Percentiles rank a stretch among this genome's conserved stretches.
These are phyloP conservation scores for Nemania abortiva DNA, from an alignment of 2,329 filamentous ascomycete species.

Conservation along the genomic window DNA sequence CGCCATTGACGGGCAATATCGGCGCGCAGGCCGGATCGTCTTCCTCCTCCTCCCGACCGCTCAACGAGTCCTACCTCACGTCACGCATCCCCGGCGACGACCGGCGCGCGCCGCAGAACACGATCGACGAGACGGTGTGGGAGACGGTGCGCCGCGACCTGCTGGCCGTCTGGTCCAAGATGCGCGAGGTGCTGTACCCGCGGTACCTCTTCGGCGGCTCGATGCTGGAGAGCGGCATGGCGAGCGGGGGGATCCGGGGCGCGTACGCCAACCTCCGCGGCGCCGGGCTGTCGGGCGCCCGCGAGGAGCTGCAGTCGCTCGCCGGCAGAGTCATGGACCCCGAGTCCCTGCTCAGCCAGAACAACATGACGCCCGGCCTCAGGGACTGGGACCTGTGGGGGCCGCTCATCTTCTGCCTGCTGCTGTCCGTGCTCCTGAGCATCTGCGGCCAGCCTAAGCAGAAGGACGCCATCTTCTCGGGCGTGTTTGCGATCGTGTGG, in stretches of 20 bases:
- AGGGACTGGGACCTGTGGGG: conserved; percentile 99
- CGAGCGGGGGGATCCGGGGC: conserved; percentile 63
- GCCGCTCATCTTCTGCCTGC: conserved; percentile 90
- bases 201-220: conserved; percentile 86
- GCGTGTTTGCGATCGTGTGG: conserved; percentile 97
- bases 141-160: conserved; percentile 94
- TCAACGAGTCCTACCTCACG: conserved; percentile 86
- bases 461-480: conserved; percentile 90
- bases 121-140: conserved; percentile 98
- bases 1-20: conserved; percentile 88
- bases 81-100: conserved; percentile 94
- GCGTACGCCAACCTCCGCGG: conserved; percentile 72
- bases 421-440: conserved; percentile 88
- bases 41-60: conserved; percentile 65
- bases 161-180: conserved; percentile 95
- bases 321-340: conserved; percentile 73
- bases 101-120: conserved; percentile 87
- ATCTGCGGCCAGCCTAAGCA: conserved; percentile 83
- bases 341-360: conserved; percentile 69
- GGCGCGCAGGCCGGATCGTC: conserved; percentile 57
- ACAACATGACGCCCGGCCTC: conserved; percentile 87
- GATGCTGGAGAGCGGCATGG: conserved; percentile 67
- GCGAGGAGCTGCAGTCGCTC: conserved; percentile 72
- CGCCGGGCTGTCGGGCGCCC: conserved; percentile 68
- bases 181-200: conserved; percentile 96